Percentiles rank a stretch among this genome's conserved stretches.
Evolutionary conservation across 192 early-diverging fungal genomes (phyloP).

Genomic region (Phycomyces blakesleeanus): DNA sequence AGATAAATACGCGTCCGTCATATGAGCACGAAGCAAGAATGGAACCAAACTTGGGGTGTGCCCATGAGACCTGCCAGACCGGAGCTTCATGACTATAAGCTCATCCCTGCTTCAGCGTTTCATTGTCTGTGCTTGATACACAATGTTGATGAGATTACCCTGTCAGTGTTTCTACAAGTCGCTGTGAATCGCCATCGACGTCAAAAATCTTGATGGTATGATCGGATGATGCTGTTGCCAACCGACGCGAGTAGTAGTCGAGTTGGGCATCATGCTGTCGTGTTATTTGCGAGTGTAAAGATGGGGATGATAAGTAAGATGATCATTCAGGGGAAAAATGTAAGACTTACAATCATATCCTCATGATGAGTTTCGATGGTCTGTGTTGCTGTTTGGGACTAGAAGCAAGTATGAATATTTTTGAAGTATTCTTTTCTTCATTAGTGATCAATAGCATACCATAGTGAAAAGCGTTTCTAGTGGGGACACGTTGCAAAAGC

Average conservation of each 20-base stretch:
- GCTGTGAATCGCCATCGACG: constrained; percentile 70
- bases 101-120: constrained; percentile 5
- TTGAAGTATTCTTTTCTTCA: background rate
- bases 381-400: constrained; percentile 34
- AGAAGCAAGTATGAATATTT: background rate
- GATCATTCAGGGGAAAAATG: background rate
- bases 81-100: constrained; percentile 85
- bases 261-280: constrained; percentile 58
- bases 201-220: constrained; percentile 91
- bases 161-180: constrained; percentile 62
- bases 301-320: background rate
- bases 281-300: background rate
- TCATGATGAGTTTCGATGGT: constrained; percentile 84
- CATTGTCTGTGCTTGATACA: constrained; percentile 2
- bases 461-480: background rate
- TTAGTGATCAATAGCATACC: no score
- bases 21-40: constrained; percentile 96
- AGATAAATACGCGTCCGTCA: constrained; percentile 93
- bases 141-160: constrained; percentile 49
- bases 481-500: constrained; percentile 1
- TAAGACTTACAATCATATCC: constrained; percentile 75
- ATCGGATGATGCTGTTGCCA: constrained; percentile 99
- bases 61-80: constrained; percentile 99
- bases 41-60: constrained; percentile 96
- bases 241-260: constrained; percentile 71